Base-by-base conservation (phyloP, 2,329 filamentous ascomycete species). In the Colletotrichum sp. region DNA sequence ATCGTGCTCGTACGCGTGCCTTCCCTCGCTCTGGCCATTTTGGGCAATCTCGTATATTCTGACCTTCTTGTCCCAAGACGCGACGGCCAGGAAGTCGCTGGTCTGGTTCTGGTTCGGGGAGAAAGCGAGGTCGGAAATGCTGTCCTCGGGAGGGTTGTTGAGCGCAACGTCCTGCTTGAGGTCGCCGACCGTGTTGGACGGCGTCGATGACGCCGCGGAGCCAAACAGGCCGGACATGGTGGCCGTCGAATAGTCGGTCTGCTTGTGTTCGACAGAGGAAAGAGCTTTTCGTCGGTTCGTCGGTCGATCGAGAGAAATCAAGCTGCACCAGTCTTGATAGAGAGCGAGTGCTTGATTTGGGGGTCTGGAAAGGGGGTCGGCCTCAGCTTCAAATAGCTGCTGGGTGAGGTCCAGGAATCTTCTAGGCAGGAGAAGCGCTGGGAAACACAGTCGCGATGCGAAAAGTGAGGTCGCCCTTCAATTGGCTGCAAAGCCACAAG, bases 11-110 rank as follows among this genome's bases (percentile, higher is more conserved):
- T 97, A 98, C 75, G 94, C 88, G 78, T 95, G 95, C 82, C 96
- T 96, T 66, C 95, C 96, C 83, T 95, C 92, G 82, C 94, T 96
- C 83, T 94, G 91, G 59, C 96, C 95, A 79, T 92, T 92, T 72
- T 86, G 87, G 79, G 94, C 92, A 83, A 99, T 95, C 85, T 99
- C 95, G 87, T 99, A 99, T 83, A 99, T 96, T 82, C 96, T 94
- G 78, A 99, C 95, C 85, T 98, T 98, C 88, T 98, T 98, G 87
- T 99, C 97, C 97, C 97, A 99, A 81, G 95, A 98, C 64, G 95
- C 89, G 44, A 98, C 95, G 28, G 96, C 96, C 21, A 99, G 90
- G 83, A 98, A 94, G 81, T 99, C 95, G 79, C 87, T 90, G 69
- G 89, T 89, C 82, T 84, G 83, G 81, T 83, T 88, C 82, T 77